These are phyloP conservation scores for Leishmania tarentolae DNA, from an alignment of 208 protist species.

Conservation along the genomic window DNA sequence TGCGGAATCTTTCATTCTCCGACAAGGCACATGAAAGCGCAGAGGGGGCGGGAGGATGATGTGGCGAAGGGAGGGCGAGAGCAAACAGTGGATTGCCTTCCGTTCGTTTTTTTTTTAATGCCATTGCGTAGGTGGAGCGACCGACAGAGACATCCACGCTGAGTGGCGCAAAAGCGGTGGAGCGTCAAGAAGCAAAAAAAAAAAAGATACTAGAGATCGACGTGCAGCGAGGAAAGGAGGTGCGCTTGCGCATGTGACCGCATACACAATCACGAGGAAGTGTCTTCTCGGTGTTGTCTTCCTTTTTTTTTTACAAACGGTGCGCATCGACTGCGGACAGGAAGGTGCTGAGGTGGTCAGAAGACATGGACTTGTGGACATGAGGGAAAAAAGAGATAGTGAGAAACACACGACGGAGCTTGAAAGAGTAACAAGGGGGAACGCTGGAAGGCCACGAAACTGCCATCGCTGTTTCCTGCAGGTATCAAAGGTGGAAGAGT, in stretches of 20 bases:
- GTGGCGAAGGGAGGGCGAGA: background rate
- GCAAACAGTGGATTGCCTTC: background rate
- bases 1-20: too few relatives aligned
- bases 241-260: background rate
- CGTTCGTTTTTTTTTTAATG: background rate
- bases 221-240: background rate
- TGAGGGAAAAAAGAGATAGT: background rate
- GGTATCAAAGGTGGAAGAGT: constrained; percentile 1
- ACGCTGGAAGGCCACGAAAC: background rate
- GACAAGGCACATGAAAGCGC: background rate
- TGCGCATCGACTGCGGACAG: background rate
- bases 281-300: background rate
- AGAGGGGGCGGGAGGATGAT: background rate
- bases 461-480: background rate
- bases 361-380: background rate
- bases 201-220: background rate
- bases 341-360: background rate
- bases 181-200: background rate
- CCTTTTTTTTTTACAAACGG: background rate
- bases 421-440: background rate
- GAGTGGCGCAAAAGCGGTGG: background rate
- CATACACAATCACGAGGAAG: background rate
- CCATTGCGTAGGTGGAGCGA: background rate
- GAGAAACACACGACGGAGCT: background rate
- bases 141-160: background rate